Base-by-base conservation (phyloP, 2,329 filamentous ascomycete species). In the Penicillium sp. region DNA sequence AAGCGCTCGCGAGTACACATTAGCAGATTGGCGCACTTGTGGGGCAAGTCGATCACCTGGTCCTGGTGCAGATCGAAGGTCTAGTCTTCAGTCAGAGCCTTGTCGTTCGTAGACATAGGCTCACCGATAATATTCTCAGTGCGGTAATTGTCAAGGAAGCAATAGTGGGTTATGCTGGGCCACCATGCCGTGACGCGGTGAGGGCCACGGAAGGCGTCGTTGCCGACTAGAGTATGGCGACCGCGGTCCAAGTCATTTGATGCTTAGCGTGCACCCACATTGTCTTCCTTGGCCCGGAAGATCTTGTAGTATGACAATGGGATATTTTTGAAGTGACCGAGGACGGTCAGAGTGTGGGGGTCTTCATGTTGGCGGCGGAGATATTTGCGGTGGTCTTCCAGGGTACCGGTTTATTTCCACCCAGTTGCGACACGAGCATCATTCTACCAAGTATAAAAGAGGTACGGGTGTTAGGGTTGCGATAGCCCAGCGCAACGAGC, bases 401-500 rank as follows among this genome's bases (percentile, higher is more conserved):
- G 72, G 1, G 86, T 87, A 29, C 88, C 88, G 0, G 85, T 88
- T 74, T 89, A 84, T 65, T 89, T 88, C 88, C 88, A 92, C 3
- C 87, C 87, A 63, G 86, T 82, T 3, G 87, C 87, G 23, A 92
- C 88, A 45, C 88, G 86, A 49, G 88, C 88, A 66, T 91, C 88
- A 65, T 92, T 92, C 73, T 91, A 88, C 88, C 88, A 92, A 51
- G 79, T 79, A 71, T 91, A 85, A 76, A 92, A 91, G 6, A 89
- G 77, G 8, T 76, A 73, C 44, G 91, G 73, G 70, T 92, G 87
- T 62, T 81, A 1, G 76, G 66, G 62, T 89, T 76, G 21, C 77
- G 65, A 70, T 82, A 88, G 68, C 91, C 85, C 2, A 92, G 78
- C 16, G 83, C 84, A 15, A 87, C 77, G 78, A 92, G 87, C 56